Evolutionary conservation across 805 yeast genomes (phyloP), one percentile per base, ranked within the genome.

Genomic region (Suhomyces prunicola): DNA sequence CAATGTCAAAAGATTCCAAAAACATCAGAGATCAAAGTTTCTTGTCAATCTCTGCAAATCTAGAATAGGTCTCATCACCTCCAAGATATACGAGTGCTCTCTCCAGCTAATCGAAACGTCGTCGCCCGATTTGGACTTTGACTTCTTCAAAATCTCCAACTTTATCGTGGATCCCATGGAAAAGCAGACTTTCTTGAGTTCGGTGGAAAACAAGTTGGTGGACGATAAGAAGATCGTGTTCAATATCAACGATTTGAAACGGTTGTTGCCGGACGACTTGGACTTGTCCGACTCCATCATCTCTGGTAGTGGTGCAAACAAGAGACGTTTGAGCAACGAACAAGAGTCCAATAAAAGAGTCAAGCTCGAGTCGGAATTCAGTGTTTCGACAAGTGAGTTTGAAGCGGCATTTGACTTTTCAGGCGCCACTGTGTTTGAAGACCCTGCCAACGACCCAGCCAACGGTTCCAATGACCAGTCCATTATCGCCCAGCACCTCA

Each of bases 21-120:
- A 90, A 62, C 70, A 80, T 33, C 76, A 85, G 61, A 79, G 97
- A 58, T 78, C 87, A 9, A 67, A 73, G 45, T 87, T 87, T 58
- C 74, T 94, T 13, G 81, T 75, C 1, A 81, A 81, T 33, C 77
- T 87, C 48, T 87, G 86, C 12, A 74, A 78, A 29, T 85, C 87
- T 46, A 78, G 90, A 50, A 69, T 91, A 31, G 98, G 98, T 2
- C 69, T 77, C 6, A 67, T 87, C 2, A 77, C 96, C 0, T 77
- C 94, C 0, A 68, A 75, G 44, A 77, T 94, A 9, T 93, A 88
- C 64, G 74, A 76, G 46, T 67, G 76, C 9, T 83, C 85, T 3
- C 77, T 94, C 53, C 58, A 68, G 15, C 63, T 79, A 40, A 74
- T 88, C 17, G 97, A 90, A 65, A 76, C 72, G 57, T 72, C 71